Percentiles rank a stretch among this genome's conserved stretches.
phyloP scores from a whole-genome alignment of 306 rosid genomes.

The Styphnolobium japonicum region DNA sequence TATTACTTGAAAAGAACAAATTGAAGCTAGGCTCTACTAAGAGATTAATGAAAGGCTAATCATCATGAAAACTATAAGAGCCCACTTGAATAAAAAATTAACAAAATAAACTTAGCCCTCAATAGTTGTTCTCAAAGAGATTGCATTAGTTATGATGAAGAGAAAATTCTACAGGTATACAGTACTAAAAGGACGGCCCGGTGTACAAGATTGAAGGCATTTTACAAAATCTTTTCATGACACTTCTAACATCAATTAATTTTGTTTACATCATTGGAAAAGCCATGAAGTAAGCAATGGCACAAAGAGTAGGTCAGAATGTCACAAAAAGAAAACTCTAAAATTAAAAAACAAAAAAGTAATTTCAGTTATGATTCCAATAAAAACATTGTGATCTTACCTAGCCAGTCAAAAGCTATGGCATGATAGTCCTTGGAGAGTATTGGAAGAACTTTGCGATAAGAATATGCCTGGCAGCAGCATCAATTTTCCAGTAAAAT shows the following conservation, averaged over 20 bases:
- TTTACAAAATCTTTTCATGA: background rate
- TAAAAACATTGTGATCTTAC: constrained; percentile 39
- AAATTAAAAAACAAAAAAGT: background rate
- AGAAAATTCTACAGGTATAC: background rate
- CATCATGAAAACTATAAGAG: background rate
- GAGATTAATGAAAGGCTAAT: background rate
- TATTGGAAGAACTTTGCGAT: constrained; percentile 78
- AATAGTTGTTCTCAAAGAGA: background rate
- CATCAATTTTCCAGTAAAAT: constrained; percentile 19
- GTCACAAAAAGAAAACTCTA: background rate
- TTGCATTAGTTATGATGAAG: background rate
- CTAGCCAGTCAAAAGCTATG: constrained; percentile 89
- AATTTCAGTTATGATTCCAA: constrained; percentile 4
- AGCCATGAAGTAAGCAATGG: background rate
- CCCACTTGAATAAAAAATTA: background rate
- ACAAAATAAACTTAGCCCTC: background rate
- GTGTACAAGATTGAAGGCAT: constrained; percentile 1
- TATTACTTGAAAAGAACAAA: background rate
- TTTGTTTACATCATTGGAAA: background rate
- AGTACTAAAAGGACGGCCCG: background rate
- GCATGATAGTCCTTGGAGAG: constrained; percentile 62
- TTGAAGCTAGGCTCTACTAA: background rate
- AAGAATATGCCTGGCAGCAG: constrained; percentile 76
- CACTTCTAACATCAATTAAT: background rate
- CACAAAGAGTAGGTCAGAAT: constrained; percentile 12